Evolutionary conservation across 257 asterid species (phyloP).

Genomic region (Ehretia macrophylla): DNA sequence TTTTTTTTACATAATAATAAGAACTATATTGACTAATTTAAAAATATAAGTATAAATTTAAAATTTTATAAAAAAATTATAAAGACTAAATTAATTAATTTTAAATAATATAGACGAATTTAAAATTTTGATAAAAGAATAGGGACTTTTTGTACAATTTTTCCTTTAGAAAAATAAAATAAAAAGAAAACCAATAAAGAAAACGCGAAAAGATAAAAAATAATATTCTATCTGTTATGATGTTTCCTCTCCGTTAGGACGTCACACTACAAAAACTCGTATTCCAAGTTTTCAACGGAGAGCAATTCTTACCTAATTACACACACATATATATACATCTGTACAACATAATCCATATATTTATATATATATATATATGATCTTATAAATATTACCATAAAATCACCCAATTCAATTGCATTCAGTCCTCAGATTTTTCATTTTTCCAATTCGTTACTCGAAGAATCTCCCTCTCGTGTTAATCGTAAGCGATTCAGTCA

Average conservation of each 20-base stretch:
- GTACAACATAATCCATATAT: no score
- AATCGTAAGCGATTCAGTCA: background rate
- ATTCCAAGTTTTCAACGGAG: background rate
- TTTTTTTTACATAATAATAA: no score
- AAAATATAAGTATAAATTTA: no score
- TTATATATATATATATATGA: no score
- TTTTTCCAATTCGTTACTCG: background rate
- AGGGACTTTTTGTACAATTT: no score
- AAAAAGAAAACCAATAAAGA: background rate
- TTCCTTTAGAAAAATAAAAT: no score
- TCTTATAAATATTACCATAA: background rate
- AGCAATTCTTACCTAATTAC: background rate
- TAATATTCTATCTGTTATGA: background rate
- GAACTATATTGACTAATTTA: no score
- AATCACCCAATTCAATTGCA: background rate
- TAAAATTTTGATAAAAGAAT: no score
- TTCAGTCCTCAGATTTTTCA: background rate
- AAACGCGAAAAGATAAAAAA: background rate
- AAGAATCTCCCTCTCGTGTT: background rate
- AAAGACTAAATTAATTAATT: no score
- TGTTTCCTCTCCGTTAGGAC: background rate
- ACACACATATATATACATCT: no score
- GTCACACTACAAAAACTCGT: background rate
- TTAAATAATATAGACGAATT: no score
- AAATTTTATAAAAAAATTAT: no score